These are phyloP conservation scores for Pseudocercospora fuligena DNA, from an alignment of 2,329 filamentous ascomycete species.

Conservation along the genomic window DNA sequence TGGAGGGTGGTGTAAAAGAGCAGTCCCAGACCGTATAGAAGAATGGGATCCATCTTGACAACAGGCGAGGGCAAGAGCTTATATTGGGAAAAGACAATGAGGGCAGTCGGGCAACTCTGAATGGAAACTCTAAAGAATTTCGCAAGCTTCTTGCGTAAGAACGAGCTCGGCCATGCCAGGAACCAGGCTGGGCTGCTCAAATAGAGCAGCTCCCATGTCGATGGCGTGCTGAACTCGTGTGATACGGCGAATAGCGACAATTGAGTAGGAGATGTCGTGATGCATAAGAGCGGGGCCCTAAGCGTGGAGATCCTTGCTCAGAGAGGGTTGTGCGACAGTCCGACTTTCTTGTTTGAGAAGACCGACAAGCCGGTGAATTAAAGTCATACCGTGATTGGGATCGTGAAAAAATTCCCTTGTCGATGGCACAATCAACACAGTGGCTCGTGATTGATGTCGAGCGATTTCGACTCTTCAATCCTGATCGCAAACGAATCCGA, in stretches of 20 bases:
- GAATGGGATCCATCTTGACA: constrained; percentile 21
- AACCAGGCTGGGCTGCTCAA: constrained; percentile 15
- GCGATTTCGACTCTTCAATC: not conserved
- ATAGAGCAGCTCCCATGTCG: constrained; percentile 12
- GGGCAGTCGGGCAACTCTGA: constrained; percentile 24
- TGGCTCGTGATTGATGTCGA: not conserved
- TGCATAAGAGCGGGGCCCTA: constrained; percentile 2
- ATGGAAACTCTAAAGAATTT: constrained; percentile 6
- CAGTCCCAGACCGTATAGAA: constrained; percentile 24
- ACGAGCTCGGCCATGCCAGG: constrained; percentile 9
- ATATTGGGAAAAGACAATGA: constrained; percentile 19
- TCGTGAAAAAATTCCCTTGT: not conserved
- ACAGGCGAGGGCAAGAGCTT: constrained; percentile 16
- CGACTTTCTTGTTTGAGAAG: not conserved
- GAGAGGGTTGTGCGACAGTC: not conserved
- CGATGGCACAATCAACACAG: not conserved
- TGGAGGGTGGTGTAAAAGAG: constrained; percentile 24
- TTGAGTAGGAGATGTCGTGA: constrained; percentile 7
- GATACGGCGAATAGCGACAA: constrained; percentile 9
- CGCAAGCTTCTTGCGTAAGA: constrained; percentile 25
- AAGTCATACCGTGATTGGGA: not conserved
- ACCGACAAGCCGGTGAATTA: not conserved
- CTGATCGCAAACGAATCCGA: not conserved
- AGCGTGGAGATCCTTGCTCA: not conserved
- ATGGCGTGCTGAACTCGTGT: constrained; percentile 11